Base-by-base conservation (phyloP, 331 rosid species). In the Arachis monticola region DNA sequence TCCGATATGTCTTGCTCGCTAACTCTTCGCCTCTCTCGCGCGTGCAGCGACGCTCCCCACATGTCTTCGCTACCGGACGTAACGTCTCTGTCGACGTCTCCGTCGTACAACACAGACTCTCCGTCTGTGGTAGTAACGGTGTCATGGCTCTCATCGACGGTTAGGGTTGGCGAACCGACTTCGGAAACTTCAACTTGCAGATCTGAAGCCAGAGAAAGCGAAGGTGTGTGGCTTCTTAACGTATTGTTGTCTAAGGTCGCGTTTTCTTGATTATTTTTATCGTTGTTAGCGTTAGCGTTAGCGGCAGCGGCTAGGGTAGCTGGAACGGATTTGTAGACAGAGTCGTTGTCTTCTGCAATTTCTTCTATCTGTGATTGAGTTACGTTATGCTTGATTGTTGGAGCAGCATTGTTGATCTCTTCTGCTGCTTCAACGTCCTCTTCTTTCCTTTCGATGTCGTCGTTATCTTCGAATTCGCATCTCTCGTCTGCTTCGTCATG, bases 161-260 rank as follows among this genome's bases (percentile, higher is more conserved):
- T 83, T 3, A 76, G 61, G 8, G 92, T 85, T 70, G 97, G 89
- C 38, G 99, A 92, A 72, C 93, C 96, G 41, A 71, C 3, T 72
- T 95, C 99, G 13, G 99, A 95, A 68, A 90, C 86, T 90, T 92
- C 99, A 32, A 95, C 99, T 67, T 95, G 97, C 61, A 95, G 14
- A 44, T 92, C 99, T 72, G 98, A 95, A 66, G 97, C 97, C 59
- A 92, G 67, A 70, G 97, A 92, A 60, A 53, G 30, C 10, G 97
- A 72, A 27, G 86, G 88, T 6, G 89, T 84, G 27, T 86, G 96
- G 78, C 68, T n/a, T 11, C 69, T 60, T 14, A 32, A 67, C 14
- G 78, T 76, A 7, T 71, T 69, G 10, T 72, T 8, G 55, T 35
- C 40, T 35, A 62, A 67, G 27, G 58, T 79, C 52, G 67, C 9